A percentile compares a stretch with the other conserved stretches of the same genome.
These are phyloP conservation scores for Ogataea zsoltii DNA, from an alignment of 805 yeast species.

Conservation along the genomic window DNA sequence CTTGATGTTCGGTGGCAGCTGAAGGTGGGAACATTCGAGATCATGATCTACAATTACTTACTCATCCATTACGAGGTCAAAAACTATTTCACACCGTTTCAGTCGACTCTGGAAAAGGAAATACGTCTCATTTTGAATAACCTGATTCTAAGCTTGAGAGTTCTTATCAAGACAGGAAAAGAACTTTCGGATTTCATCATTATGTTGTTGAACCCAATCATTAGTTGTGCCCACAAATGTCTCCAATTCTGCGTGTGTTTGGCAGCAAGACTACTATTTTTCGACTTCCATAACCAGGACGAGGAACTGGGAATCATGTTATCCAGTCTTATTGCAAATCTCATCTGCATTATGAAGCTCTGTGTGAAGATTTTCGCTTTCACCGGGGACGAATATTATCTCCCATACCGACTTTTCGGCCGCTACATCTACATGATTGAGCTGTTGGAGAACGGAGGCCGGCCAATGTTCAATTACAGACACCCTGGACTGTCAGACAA, in stretches of 20 bases:
- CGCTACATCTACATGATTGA: constrained; percentile 13
- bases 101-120: constrained; percentile 4
- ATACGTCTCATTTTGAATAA: constrained; percentile 1
- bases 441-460: constrained; percentile 19
- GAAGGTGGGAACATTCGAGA: constrained; percentile 14
- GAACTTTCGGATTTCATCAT: constrained; percentile 12
- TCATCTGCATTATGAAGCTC: constrained; percentile 9
- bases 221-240: constrained; percentile 11
- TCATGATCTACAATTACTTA: constrained; percentile 18
- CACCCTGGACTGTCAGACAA: constrained; percentile 1
- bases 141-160: constrained; percentile 7
- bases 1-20: constrained; percentile 3
- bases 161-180: constrained; percentile 5
- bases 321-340: not conserved
- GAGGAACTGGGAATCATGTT: not conserved
- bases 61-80: constrained; percentile 21
- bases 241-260: constrained; percentile 16
- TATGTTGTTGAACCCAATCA: constrained; percentile 11
- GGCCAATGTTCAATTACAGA: constrained; percentile 18
- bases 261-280: constrained; percentile 12
- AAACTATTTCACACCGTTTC: constrained; percentile 4
- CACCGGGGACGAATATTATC: constrained; percentile 23
- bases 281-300: constrained; percentile 2
- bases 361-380: constrained; percentile 16
- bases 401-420: constrained; percentile 15